Base-by-base conservation (phyloP, 805 yeast genomes). In the Starmera caribaea region DNA sequence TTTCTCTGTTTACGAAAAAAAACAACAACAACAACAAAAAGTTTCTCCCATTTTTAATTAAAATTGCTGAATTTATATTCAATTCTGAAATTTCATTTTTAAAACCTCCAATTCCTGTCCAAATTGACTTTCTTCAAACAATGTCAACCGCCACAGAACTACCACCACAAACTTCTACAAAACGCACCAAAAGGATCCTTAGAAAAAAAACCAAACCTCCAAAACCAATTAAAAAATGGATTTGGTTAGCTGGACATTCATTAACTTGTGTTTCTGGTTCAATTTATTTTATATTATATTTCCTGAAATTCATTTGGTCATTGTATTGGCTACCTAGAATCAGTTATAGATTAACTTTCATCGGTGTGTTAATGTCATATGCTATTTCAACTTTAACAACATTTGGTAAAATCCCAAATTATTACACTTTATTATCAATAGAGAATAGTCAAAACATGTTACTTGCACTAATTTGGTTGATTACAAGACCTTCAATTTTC, bases 391-490 rank as follows among this genome's bases (percentile, higher is more conserved):
- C 76, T 38, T 50, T 70, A 28, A 79, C 80, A 36, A 76, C 75
- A 46, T 79, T 78, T 62, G 79, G 79, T 17, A 63, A 66, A 26
- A 66, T 71, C 38, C 94, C 95, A 7, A 68, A 79, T 5, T 69
- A 76, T 53, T 71, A 72, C 41, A 74, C 79, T 5, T 63, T 88
- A 54, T 53, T 85, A 40, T 78, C 88, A 9, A 74, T 86, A 17
- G 86, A 76, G 48, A 83, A 84, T 55, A 82, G 82, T 66, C 96
- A 86, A 59, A 75, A 73, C 52, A 61, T 78, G 40, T 45, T 73
- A 3, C 58, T 82, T 40, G 73, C 79, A 1, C 24, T 55, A 3
- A 60, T 76, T 15, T 83, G 90, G 90, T 53, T 75, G 36, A 57
- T 80, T 40, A 74, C 81, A 32, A 75, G 83, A 60, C 68, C 71